Evolutionary conservation across 257 asterid species (phyloP).

Genomic region (Scutellaria barbata): DNA sequence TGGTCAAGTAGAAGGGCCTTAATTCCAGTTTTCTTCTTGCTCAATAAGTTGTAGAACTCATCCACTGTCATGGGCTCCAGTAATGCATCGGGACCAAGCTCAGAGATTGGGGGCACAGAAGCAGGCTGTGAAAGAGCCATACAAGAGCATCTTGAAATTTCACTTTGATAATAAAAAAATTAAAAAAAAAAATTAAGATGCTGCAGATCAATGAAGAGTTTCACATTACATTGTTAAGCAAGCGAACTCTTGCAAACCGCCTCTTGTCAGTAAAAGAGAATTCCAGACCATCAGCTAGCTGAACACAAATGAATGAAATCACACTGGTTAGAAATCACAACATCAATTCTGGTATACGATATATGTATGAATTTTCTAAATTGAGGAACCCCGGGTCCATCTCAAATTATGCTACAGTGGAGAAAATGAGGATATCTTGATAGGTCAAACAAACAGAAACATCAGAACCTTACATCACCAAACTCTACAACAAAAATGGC

Average conservation of each 20-base stretch:
- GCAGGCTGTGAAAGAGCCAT: slow-evolving; percentile 63
- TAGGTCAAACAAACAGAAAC: slow-evolving; percentile 24
- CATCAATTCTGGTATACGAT: slow-evolving; percentile 5
- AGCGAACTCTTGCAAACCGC: slow-evolving; percentile 94
- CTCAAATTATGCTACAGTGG: slow-evolving; percentile 16
- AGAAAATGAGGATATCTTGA: slow-evolving; percentile 11
- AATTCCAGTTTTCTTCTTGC: slow-evolving; percentile 86
- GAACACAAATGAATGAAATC: slow-evolving; percentile 43
- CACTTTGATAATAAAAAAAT: background rate
- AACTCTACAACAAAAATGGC: slow-evolving; percentile 6
- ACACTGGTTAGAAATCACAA: background rate
- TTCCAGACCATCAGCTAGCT: slow-evolving; percentile 91
- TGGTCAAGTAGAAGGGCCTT: slow-evolving; percentile 99
- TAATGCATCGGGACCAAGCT: slow-evolving; percentile 98
- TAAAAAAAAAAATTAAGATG: background rate
- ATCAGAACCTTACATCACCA: slow-evolving; percentile 23
- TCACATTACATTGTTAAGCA: slow-evolving; percentile 74
- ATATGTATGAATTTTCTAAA: background rate
- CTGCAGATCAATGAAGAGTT: slow-evolving; percentile 30
- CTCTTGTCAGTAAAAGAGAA: slow-evolving; percentile 97
- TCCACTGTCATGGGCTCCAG: slow-evolving; percentile 73
- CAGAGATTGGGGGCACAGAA: slow-evolving; percentile 87
- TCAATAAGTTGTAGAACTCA: slow-evolving; percentile 62
- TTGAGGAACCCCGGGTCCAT: slow-evolving; percentile 10
- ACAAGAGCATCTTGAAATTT: slow-evolving; percentile 30